Evolutionary conservation across 1,284 basidiomycete genomes (phyloP), one percentile per base, ranked within the genome.

Genomic region (Volvariella volvacea): DNA sequence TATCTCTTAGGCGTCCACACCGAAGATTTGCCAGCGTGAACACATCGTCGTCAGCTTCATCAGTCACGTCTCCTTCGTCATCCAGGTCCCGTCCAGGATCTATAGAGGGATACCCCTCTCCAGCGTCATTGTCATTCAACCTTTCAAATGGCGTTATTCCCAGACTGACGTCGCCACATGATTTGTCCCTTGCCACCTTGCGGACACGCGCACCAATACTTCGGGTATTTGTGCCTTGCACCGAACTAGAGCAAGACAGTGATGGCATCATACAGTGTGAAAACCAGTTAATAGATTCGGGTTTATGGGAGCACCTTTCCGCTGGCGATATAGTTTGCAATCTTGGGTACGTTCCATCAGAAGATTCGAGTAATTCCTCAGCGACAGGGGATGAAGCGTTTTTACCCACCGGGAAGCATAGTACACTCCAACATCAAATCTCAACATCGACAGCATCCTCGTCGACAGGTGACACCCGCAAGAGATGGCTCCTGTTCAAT

Each of bases 271-370:
- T 67, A 2, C 64, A 65, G 4, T 86, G 83, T 56, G 80, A 86
- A 56, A 68, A 74, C 37, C 82, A 87, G 57, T 69, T 89, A 4
- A 61, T 74, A 15, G 67, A 70, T 1, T 70, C 73, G 2, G 81
- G 76, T 0, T 67, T 89, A 3, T 88, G 85, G 85, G 64, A 71
- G 8, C 74, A 84, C 51, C 70, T 89, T 25, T 83, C 80, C 2
- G 72, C 72, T 0, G 86, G 87, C 1, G 86, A 89, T 55, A 61
- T 88, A 32, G 71, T 89, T 17, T 87, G 81, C 59, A 89, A 89
- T 57, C 68, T 89, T 41, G 86, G 86, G 4, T 87, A 78, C 54
- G 69, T 89, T 6, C 78, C 78, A 15, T 50, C 65, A n/a, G 66
- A 73, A 2, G 58, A 57, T 31, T 50, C 52, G 37, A n/a, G n/a